These are phyloP conservation scores for Vitis hybrid DNA, from an alignment of 177 flowering plant species.

Conservation along the genomic window DNA sequence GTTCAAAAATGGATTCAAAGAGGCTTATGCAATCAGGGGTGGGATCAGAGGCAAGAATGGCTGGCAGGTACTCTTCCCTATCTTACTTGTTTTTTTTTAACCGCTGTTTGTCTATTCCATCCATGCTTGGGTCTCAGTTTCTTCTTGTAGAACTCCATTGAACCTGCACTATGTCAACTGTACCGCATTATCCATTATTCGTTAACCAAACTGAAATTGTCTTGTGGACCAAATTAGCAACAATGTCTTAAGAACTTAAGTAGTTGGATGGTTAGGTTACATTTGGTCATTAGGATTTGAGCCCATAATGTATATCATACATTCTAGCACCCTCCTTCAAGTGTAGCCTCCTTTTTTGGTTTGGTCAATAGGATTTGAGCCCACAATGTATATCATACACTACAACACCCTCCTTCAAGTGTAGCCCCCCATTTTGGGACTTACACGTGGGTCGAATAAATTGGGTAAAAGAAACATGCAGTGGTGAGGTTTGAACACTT, in stretches of 20 bases:
- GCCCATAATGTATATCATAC: no score
- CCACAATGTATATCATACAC: no score
- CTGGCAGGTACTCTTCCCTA: constrained; percentile 68
- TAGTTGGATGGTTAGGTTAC: neutral
- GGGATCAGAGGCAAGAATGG: constrained; percentile 86
- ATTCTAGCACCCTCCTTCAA: no score
- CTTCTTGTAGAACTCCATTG: neutral
- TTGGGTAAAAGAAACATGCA: no score
- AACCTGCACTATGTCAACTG: neutral
- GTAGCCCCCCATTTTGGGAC: no score
- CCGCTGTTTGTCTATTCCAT: neutral
- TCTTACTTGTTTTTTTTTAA: neutral
- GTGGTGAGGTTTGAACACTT: no score
- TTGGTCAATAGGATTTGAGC: neutral
- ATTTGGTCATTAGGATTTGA: neutral
- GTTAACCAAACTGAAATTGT: neutral
- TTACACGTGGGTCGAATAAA: no score
- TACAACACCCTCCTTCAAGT: no score
- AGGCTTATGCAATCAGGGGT: constrained; percentile 85
- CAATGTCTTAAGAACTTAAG: neutral
- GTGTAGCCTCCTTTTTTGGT: neutral
- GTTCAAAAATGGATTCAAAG: constrained; percentile 81
- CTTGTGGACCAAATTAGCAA: neutral
- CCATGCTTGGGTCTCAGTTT: neutral
- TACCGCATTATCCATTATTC: neutral